Percentiles rank a stretch among this genome's conserved stretches.
Conservation (phyloP, 768 basidiomycete species). For the Phanerochaete sordida region DNA sequence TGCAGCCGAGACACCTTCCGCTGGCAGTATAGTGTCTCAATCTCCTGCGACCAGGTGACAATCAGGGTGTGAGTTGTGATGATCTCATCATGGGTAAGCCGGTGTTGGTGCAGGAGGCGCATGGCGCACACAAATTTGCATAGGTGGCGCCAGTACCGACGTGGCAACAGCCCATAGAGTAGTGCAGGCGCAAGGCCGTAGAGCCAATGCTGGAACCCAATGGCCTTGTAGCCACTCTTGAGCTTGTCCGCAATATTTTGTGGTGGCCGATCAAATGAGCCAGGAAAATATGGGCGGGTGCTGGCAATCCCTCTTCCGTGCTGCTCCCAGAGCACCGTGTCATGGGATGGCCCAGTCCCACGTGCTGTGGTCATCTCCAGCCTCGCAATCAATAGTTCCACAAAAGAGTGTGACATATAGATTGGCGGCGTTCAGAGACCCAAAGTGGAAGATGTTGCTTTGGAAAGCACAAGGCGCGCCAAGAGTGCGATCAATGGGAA, state of each 20-base stretch:
- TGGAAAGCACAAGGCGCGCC: conserved; percentile 29
- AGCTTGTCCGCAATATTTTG: conserved; percentile 40
- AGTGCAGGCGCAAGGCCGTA: conserved; percentile 24
- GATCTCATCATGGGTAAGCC: conserved; percentile 13
- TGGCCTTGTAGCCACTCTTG: conserved; percentile 30
- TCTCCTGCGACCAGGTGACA: conserved; percentile 28
- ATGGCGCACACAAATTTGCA: conserved; percentile 25
- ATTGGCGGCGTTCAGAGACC: conserved; percentile 33
- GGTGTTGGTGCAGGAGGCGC: conserved; percentile 18
- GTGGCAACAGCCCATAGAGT: conserved; percentile 20
- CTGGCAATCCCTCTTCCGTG: conserved; percentile 33
- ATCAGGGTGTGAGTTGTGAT: conserved; percentile 23
- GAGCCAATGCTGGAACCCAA: conserved; percentile 22
- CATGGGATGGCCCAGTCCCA: conserved; percentile 32
- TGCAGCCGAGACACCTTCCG: conserved; percentile 26
- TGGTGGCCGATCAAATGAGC: conserved; percentile 38
- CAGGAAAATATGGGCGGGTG: conserved; percentile 31
- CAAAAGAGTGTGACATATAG: conserved; percentile 31
- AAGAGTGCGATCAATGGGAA: conserved; percentile 18
- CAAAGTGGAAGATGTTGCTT: conserved; percentile 38
- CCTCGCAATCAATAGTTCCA: conserved; percentile 22
- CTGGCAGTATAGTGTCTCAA: conserved; percentile 33
- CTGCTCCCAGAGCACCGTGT: conserved; percentile 26
- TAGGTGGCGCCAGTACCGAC: conserved; percentile 22
- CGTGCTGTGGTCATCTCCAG: conserved; percentile 13